Base-by-base conservation (phyloP, 495 filamentous ascomycete species). In the Neurospora sublineolata region DNA sequence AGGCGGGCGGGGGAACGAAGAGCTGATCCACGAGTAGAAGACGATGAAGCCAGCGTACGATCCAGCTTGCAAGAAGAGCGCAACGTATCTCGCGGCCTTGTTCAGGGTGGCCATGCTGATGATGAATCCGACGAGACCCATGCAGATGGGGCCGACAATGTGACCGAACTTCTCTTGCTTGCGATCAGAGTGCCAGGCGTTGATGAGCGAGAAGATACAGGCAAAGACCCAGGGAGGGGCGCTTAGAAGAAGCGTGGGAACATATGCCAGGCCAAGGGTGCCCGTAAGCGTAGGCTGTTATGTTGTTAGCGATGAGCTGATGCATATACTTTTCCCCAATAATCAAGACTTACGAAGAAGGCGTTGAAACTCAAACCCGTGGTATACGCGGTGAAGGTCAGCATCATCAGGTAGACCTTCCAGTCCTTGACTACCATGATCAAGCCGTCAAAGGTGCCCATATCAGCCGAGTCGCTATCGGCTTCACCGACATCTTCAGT, bases 241-340 rank as follows among this genome's bases (percentile, higher is more conserved):
- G 68, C 90, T 93, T 70, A 95, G 87, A 6, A 93, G 86, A 8
- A 94, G 87, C 0, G 92, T 91, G 20, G 86, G 80, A 70, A 92
- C 88, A n/a, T 87, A 86, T 73, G 77, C 81, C 76, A 89, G 93
- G 37, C 90, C 87, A 1, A 95, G 84, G 2, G 92, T 94, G 37
- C 84, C 81, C 11, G 94, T 92, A 37, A 95, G 88, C 1, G 92
- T 92, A 0, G 92, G 92, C 83, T 94, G 90, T 81, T 89, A 89
- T 3, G 38, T 88, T 4, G 86, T 91, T 18, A 91, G 87, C 10
- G 83, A 84, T 58, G 46, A 30, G 4, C 52, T 30, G 52, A 64
- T 64, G 1, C 14, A 83, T 14, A 83, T 83, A 36, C 33, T 33
- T 33, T 33, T 33, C 33, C 33, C 33, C 33, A 33, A 7, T 36